These are phyloP conservation scores for Pythium periplocum DNA, from an alignment of 352 stramenopile genomes.

Conservation along the genomic window DNA sequence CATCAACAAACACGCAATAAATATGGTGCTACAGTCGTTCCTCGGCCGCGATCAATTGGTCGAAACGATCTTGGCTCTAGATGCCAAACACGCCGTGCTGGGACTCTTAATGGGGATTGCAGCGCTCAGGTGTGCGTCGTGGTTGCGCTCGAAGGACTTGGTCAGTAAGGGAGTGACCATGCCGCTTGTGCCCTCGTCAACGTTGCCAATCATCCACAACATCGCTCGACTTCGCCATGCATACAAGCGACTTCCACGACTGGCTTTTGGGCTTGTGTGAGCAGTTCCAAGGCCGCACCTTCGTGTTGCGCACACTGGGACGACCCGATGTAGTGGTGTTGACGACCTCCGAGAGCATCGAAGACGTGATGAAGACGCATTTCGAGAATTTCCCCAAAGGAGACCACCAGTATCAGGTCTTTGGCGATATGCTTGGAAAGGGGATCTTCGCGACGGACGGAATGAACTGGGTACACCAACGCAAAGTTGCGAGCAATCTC, in stretches of 20 bases:
- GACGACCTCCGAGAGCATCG: constrained; percentile 18
- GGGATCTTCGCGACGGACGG: constrained; percentile 71
- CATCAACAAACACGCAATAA: no score
- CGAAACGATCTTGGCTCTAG: no score
- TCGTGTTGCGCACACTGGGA: constrained; percentile 7
- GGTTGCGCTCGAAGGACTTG: no score
- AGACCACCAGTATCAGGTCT: constrained; percentile 18
- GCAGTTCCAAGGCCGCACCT: constrained; percentile 13
- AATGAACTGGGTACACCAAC: constrained; percentile 51
- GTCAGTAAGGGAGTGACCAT: no score
- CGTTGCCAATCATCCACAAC: constrained; percentile 20
- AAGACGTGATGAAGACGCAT: constrained; percentile 48
- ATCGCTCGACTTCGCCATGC: constrained; percentile 13
- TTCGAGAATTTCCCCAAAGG: constrained; percentile 75
- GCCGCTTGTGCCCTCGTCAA: constrained; percentile 1
- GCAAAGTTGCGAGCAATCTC: constrained; percentile 81
- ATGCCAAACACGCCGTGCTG: no score
- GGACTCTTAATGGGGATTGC: no score
- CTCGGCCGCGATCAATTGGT: no score
- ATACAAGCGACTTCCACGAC: constrained; percentile 15
- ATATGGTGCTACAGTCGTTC: no score
- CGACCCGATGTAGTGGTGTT: constrained; percentile 11
- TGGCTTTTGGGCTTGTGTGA: constrained; percentile 10
- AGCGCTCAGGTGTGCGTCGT: no score
- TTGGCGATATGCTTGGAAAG: constrained; percentile 46